Conservation (phyloP, 2,329 filamentous ascomycete genomes). For the Penicillium vulpinum region DNA sequence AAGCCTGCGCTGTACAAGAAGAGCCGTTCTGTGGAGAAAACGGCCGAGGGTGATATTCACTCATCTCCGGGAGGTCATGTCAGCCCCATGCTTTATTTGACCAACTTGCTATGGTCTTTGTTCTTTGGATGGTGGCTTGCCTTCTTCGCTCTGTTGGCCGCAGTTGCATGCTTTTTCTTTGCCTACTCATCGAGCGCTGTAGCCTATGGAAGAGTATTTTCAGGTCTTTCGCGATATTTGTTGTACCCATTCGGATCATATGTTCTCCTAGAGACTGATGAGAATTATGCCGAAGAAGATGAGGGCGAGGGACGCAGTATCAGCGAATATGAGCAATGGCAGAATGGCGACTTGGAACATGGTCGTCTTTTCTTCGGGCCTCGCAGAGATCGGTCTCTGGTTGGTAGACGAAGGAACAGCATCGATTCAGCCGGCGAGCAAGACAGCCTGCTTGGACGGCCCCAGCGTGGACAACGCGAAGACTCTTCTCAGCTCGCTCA, state of each 20-base stretch:
- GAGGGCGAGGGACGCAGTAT: constrained; percentile 95
- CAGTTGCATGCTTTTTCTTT: constrained; percentile 75
- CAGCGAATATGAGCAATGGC: constrained; percentile 98
- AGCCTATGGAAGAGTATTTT: constrained; percentile 82
- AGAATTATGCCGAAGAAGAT: constrained; percentile 91
- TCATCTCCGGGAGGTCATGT: constrained; percentile 87
- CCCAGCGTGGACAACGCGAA: constrained; percentile 53
- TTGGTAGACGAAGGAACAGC: constrained; percentile 83
- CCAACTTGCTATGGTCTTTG: constrained; percentile 88
- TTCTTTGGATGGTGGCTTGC: constrained; percentile 97
- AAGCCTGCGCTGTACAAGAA: constrained; percentile 99
- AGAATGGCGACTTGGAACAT: constrained; percentile 94
- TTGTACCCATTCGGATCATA: constrained; percentile 98
- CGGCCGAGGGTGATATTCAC: constrained; percentile 94
- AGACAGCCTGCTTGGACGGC: constrained; percentile 78
- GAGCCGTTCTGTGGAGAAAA: constrained; percentile 91
- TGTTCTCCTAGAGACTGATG: constrained; percentile 88
- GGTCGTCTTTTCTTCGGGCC: constrained; percentile 95
- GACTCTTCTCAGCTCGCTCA: constrained; percentile 46
- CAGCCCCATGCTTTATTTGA: constrained; percentile 77
- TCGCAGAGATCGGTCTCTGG: constrained; percentile 69
- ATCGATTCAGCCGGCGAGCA: constrained; percentile 87
- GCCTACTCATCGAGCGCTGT: constrained; percentile 75
- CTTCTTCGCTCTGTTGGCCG: constrained; percentile 70
- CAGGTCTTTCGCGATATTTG: constrained; percentile 80